Conservation (phyloP, 495 filamentous ascomycete genomes). For the Xanthoparmelia taractica region DNA sequence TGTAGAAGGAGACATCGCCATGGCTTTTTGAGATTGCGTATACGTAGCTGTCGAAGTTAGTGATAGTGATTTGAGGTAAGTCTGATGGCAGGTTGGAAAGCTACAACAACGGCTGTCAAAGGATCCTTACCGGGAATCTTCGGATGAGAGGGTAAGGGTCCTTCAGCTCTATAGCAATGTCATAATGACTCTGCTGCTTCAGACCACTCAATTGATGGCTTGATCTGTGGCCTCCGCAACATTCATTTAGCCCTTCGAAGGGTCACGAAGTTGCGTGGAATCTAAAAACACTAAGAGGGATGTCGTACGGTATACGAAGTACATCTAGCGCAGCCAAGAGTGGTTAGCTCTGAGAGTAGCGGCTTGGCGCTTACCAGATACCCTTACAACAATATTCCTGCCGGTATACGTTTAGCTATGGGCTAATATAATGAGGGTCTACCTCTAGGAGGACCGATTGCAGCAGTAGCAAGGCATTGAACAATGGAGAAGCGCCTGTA, state of each 20-base stretch:
- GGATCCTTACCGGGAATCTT: too few species aligned
- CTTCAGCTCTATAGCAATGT: too few species aligned
- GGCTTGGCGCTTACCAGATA: conserved; percentile 2
- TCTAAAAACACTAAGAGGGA: background rate
- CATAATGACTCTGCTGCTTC: too few species aligned
- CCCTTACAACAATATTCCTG: too few species aligned
- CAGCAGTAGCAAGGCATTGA: background rate
- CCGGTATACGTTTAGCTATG: background rate
- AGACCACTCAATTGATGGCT: background rate
- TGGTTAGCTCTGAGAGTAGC: too few species aligned
- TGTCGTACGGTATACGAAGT: background rate
- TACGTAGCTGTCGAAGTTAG: background rate
- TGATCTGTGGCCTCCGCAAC: background rate
- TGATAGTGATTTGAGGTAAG: too few species aligned
- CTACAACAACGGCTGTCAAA: too few species aligned
- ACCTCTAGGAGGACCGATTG: background rate
- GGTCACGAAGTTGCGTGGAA: background rate
- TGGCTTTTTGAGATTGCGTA: background rate
- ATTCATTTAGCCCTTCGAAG: background rate
- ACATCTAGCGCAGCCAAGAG: too few species aligned
- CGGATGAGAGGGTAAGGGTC: too few species aligned
- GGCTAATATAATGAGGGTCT: background rate
- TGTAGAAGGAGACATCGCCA: background rate
- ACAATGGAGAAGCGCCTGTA: background rate
- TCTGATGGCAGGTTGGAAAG: too few species aligned